Evolutionary conservation across 257 asterid species (phyloP), one percentile per base, ranked within the genome.

Genomic region (Solanum paucissectum): DNA sequence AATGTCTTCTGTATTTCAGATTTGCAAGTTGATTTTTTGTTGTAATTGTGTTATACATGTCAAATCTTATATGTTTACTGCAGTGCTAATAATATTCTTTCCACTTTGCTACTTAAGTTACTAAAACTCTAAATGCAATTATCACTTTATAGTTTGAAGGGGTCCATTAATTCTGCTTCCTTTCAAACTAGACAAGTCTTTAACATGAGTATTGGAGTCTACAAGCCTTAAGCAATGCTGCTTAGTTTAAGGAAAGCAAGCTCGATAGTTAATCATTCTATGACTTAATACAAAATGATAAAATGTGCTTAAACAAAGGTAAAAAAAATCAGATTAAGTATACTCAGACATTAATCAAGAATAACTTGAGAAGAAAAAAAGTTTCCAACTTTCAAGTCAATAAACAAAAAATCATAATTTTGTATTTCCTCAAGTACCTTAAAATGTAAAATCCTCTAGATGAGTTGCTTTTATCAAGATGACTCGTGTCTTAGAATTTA

Each of bases 401-500:
- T 58, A 58, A 58, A 21, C 68, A 52, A 52, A 52, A 52, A 52
- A 14, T 86, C 60, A 71, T 69, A 23, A 46, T 33, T 46, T 29
- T 58, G 36, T 23, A 58, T 55, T 44, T 32, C 27, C 44, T 83
- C 73, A 66, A 75, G 64, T 33, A 55, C 89, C 62, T 77, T 73
- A 92, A 88, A 91, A 83, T 92, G 93, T 75, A 92, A 77, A 62
- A 92, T 87, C 58, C 93, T 97, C 98, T 25, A 96, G 90, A 95
- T 97, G 98, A 87, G 97, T 95, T 89, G 96, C 97, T 93, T 96
- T 98, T 33, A 97, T 58, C n/a, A 21, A 20, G 66, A 58, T 21
- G 66, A 58, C 12, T 58, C 66, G 20, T 58, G 66, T 58, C 11
- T 58, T 58, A 8, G 5, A 58, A 58, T 20, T 20, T 58, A 58